Evolutionary conservation across 129 eudicot species (phyloP).

Genomic region (Sambucus nigra): DNA sequence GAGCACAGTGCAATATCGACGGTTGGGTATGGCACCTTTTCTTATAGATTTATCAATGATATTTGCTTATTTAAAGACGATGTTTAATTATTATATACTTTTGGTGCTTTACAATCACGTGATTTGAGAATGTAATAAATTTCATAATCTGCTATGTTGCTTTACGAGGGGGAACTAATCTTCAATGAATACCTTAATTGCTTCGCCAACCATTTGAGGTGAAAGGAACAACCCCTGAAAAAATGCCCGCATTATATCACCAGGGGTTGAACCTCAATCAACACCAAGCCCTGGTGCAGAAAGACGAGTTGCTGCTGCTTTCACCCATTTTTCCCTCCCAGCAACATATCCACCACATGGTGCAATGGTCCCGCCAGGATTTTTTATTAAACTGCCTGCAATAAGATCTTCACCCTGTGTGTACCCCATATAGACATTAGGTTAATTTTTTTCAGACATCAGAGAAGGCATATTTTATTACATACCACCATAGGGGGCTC

Average conservation of each 20-base stretch:
- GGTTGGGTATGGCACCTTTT: too few relatives aligned
- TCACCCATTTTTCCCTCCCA: constrained; percentile 78
- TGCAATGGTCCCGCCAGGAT: constrained; percentile 96
- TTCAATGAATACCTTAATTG: constrained; percentile 91
- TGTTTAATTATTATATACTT: too few relatives aligned
- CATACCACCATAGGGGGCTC: constrained; percentile 99
- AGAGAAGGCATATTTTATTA: neutral
- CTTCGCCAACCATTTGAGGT: constrained; percentile 99
- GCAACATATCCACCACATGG: constrained; percentile 99
- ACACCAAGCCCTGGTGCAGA: constrained; percentile 97
- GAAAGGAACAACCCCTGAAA: constrained; percentile 95
- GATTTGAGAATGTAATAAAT: too few relatives aligned
- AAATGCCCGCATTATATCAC: constrained; percentile 74
- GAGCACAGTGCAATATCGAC: too few relatives aligned
- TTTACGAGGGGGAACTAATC: too few relatives aligned
- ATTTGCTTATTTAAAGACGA: too few relatives aligned
- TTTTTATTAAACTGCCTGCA: constrained; percentile 94
- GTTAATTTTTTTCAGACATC: neutral
- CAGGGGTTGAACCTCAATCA: constrained; percentile 97
- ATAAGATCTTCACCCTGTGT: constrained; percentile 95
- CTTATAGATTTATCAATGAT: too few relatives aligned
- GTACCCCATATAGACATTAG: constrained; percentile 13
- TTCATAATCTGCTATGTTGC: too few relatives aligned
- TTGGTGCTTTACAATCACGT: too few relatives aligned
- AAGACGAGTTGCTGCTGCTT: constrained; percentile 97